Base-by-base conservation (phyloP, 495 filamentous ascomycete genomes). In the Aspergillus nidulans region DNA sequence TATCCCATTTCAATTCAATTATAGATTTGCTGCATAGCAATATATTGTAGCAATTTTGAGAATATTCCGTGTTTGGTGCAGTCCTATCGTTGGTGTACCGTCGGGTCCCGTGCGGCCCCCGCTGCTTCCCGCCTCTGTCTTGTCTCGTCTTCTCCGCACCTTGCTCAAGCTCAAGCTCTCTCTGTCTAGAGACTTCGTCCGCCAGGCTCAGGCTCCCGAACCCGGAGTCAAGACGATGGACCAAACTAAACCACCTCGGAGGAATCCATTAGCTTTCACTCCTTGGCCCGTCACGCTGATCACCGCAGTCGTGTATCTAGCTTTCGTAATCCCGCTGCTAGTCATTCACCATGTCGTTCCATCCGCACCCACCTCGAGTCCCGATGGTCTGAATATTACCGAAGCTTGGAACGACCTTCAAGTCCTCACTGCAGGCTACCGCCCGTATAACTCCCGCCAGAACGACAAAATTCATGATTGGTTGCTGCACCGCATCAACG, bases 341-440 rank as follows among this genome's bases (percentile, higher is more conserved):
- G 72, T 87, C 55, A 77, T 89, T 54, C 89, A 95, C 65, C 81
- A 86, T 68, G 81, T 83, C 45, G 82, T 92, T 26, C 92, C 92
- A 1, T 56, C 79, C 28, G 80, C 84, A n/a, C 85, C 89, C 1
- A 73, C 60, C n/a, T 78, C 79, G 40, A 75, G 73, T 34, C 74
- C 77, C 19, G 69, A 70, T 32, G 89, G 88, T 21, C 72, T 92
- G 47, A 86, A 95, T 59, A 71, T 96, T 16, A 83, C 84, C 23
- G 82, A 91, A 72, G 92, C 92, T 20, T 97, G 92, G 92, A 69
- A 77, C 15, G 92, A 98, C 65, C 79, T 98, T 18, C 81, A 88
- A 30, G 70, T 72, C 34, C 69, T 98, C 16, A 91, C 84, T n/a
- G 77, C 73, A 49, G 81, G 79, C 0, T 95, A 87, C 62, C 94